Conservation (phyloP, 2,329 filamentous ascomycete species). For the Aspergillus arachidicola region DNA sequence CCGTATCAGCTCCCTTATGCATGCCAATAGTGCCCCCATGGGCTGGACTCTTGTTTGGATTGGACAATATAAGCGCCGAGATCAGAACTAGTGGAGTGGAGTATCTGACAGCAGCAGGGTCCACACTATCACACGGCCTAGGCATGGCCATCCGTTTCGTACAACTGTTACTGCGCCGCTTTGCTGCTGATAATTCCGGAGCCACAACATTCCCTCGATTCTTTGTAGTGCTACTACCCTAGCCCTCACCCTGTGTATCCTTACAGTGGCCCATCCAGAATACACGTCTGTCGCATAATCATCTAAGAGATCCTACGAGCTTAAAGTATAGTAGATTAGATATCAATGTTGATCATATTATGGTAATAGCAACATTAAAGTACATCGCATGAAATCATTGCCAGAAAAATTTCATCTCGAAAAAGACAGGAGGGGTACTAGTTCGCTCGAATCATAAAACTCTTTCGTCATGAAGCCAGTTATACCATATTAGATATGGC, state of each 20-base stretch:
- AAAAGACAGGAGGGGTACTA: not conserved
- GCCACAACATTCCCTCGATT: not conserved
- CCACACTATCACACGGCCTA: not conserved
- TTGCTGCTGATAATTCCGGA: not conserved
- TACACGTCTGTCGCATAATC: not conserved
- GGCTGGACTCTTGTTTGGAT: not conserved
- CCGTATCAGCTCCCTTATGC: not conserved
- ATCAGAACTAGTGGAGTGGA: not conserved
- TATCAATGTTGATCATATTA: not conserved
- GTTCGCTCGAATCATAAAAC: not conserved
- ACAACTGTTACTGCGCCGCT: not conserved
- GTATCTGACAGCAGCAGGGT: too few species aligned
- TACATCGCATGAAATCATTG: not conserved
- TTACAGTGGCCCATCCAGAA: too few species aligned
- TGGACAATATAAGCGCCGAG: not conserved
- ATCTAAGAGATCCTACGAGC: not conserved
- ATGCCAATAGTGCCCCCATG: not conserved
- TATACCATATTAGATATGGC: not conserved
- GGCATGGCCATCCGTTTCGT: not conserved
- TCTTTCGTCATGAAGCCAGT: not conserved
- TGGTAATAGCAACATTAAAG: not conserved
- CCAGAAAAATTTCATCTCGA: not conserved
- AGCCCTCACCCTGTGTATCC: too few species aligned
- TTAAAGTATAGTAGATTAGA: not conserved
- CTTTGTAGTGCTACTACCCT: too few species aligned